Base-by-base conservation (phyloP, 2,329 filamentous ascomycete species). In the Hypoxylon sp. region DNA sequence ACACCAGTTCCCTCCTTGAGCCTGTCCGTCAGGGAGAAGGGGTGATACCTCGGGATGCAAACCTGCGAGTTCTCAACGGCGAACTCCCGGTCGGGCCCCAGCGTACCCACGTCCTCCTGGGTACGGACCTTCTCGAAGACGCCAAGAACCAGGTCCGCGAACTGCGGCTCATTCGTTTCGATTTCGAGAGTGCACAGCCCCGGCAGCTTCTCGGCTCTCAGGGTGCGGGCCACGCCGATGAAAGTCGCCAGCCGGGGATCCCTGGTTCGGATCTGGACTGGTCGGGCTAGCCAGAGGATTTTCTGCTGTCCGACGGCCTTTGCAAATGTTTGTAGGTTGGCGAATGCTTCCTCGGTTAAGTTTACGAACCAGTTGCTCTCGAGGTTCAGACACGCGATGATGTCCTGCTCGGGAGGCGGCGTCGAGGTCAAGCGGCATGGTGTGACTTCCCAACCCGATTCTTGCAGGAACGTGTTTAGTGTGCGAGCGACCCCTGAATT, bases 201-300 rank as follows among this genome's bases (percentile, higher is more conserved):
- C 1, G 76, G 62, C 0, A 59, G 65, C 5, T 71, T 52, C 66
- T 80, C 78, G n/a, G 61, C 69, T 5, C 77, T 73, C 4, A 79
- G 56, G 3, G 72, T 75, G 2, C 78, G 71, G 1, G 73, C 71
- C 0, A 70, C 53, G 1, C 78, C 78, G 32, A 79, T 60, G 38
- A 72, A 65, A 4, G 72, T 69, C 0, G 76, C 75, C 9, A 71
- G 74, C 0, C 65, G 58, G 0, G 78, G 77, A 16, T 76, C 70
- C 5, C 26, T 20, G 46, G 75, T 78, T 1, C 56, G 32, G 2
- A 76, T 64, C 33, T 79, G 76, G 4, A 67, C 65, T 0, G 73
- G 70, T 0, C 65, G 70, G 0, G 77, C 77, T 5, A 79, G 61
- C 78, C 78, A 79, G 4, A 79, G 67, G 33, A 78, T 42, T 4